Evolutionary conservation across 441 rosid genomes (phyloP).

Genomic region (Capsella rubella): DNA sequence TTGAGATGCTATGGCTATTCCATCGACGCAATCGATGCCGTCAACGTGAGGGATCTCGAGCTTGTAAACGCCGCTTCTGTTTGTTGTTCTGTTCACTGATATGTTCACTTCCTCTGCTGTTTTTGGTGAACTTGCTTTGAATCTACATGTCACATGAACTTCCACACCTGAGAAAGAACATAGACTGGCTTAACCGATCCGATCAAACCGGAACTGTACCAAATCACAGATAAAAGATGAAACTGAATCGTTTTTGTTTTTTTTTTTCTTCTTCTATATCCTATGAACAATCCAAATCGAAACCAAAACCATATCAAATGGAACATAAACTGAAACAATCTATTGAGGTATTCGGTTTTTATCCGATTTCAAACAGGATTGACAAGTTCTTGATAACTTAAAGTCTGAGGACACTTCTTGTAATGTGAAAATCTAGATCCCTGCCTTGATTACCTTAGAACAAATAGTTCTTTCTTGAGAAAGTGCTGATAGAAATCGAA

Average conservation of each 20-base stretch:
- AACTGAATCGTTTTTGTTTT: not conserved
- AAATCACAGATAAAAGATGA: not conserved
- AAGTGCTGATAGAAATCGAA: constrained; percentile 25
- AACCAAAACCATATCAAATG: not conserved
- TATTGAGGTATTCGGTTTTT: not conserved
- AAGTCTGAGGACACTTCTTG: too few species aligned
- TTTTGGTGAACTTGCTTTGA: constrained; percentile 60
- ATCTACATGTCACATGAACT: constrained; percentile 65
- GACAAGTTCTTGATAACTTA: too few species aligned
- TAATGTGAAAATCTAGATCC: constrained; percentile 6
- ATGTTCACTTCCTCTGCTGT: constrained; percentile 65
- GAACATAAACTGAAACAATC: too few species aligned
- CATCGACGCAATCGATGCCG: constrained; percentile 71
- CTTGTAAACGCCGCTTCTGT: constrained; percentile 60
- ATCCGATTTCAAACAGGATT: too few species aligned
- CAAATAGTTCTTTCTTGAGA: constrained; percentile 55
- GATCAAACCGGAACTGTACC: constrained; percentile 15
- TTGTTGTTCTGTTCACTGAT: constrained; percentile 68
- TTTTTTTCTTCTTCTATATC: not conserved
- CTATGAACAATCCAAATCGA: not conserved
- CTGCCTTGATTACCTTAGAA: constrained; percentile 47
- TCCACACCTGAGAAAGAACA: constrained; percentile 52
- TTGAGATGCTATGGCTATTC: constrained; percentile 55
- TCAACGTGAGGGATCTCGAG: constrained; percentile 69
- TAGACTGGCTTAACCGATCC: not conserved